These are phyloP conservation scores for Tuctoria greenei DNA, from an alignment of 176 grass and related monocot genomes.

Conservation along the genomic window DNA sequence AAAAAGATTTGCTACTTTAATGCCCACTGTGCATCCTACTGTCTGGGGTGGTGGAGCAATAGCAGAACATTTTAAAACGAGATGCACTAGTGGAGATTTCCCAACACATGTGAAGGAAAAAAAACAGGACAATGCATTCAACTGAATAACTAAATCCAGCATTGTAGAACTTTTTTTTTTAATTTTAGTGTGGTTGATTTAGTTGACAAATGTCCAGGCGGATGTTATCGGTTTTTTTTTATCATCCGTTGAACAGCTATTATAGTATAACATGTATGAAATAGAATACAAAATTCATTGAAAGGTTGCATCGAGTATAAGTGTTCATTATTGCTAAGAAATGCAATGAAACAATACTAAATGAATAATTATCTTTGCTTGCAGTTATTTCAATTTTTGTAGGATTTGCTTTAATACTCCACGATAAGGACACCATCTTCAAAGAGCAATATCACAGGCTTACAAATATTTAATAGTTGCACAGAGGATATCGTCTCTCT, in stretches of 20 bases:
- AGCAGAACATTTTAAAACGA: constrained; percentile 70
- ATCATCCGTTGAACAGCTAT: not conserved
- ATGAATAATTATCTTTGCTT: not conserved
- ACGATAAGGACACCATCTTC: not conserved
- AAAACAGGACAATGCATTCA: constrained; percentile 18
- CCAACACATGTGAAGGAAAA: constrained; percentile 63
- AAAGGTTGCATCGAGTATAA: not conserved
- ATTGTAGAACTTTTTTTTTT: constrained; percentile 10
- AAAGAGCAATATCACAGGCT: not conserved
- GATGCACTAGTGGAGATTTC: constrained; percentile 82
- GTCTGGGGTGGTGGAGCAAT: constrained; percentile 70
- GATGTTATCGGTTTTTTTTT: not conserved
- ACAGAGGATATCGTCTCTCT: too few species aligned
- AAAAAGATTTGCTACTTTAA: constrained; percentile 56
- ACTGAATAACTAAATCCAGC: constrained; percentile 18
- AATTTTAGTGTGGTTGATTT: too few species aligned
- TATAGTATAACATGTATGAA: not conserved
- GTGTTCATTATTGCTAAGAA: not conserved
- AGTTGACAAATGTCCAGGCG: constrained; percentile 1
- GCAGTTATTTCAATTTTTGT: too few species aligned
- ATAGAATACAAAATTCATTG: not conserved
- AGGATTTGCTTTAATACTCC: not conserved
- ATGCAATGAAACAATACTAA: not conserved
- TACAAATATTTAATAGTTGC: not conserved
- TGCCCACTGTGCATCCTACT: constrained; percentile 67